A percentile compares a stretch with the other conserved stretches of the same genome.
These are phyloP conservation scores for Fraxinus excelsior DNA, from an alignment of 257 asterid genomes.

Conservation along the genomic window DNA sequence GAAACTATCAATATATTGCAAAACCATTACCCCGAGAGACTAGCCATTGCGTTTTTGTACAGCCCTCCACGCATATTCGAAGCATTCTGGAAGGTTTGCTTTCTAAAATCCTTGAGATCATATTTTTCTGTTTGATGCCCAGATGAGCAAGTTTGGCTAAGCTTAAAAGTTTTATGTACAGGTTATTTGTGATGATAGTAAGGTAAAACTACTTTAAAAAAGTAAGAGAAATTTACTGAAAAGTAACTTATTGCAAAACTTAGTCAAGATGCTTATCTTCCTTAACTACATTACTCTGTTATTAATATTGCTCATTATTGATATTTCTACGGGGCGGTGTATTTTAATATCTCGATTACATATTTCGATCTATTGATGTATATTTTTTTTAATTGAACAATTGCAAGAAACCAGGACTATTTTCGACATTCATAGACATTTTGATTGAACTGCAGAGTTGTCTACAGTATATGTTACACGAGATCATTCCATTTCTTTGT, in stretches of 20 bases:
- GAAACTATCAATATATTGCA: conserved; percentile 75
- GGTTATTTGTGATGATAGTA: no score
- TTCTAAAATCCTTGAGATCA: not conserved
- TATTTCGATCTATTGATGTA: no score
- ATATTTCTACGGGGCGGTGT: not conserved
- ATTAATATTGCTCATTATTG: not conserved
- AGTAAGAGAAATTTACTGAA: no score
- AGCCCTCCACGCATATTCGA: conserved; percentile 92
- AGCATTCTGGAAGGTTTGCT: conserved; percentile 91
- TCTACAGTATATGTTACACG: not conserved
- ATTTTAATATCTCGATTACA: not conserved
- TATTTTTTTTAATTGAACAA: no score
- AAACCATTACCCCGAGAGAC: conserved; percentile 90
- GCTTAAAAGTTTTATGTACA: no score
- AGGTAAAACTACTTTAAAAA: no score
- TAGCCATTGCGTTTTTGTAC: conserved; percentile 79
- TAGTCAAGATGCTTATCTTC: no score
- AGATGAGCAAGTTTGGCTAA: no score
- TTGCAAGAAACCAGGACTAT: not conserved
- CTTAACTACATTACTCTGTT: not conserved
- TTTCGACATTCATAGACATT: not conserved
- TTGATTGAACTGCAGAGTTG: not conserved
- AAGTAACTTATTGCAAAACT: no score
- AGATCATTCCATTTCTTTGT: no score
- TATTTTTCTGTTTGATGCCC: not conserved